These are phyloP conservation scores for Calonectria honghensis DNA, from an alignment of 2,329 filamentous ascomycete genomes.

Conservation along the genomic window DNA sequence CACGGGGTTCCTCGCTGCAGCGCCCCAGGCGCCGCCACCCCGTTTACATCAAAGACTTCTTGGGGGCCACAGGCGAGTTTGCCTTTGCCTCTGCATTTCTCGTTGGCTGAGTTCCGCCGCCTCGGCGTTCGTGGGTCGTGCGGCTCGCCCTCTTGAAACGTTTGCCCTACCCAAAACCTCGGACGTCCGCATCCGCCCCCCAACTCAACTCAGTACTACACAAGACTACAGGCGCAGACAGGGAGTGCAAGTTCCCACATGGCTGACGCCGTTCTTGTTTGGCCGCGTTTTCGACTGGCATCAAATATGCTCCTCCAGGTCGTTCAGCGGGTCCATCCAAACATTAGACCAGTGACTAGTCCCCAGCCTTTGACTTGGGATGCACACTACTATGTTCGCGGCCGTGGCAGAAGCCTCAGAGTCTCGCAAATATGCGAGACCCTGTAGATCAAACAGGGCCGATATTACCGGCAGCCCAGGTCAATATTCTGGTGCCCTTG, in stretches of 20 bases:
- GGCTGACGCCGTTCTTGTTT: background rate
- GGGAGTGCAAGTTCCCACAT: background rate
- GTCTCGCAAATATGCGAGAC: constrained; percentile 17
- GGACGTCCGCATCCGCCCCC: background rate
- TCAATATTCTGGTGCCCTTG: constrained; percentile 10
- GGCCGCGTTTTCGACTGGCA: background rate
- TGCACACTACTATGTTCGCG: background rate
- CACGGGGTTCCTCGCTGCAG: constrained; percentile 27
- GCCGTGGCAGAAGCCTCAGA: constrained; percentile 6
- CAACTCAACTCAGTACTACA: background rate
- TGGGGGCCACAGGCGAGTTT: constrained; percentile 5
- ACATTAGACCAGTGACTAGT: background rate
- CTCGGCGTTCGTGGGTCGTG: constrained; percentile 17
- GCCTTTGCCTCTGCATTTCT: constrained; percentile 17
- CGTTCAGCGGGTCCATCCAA: constrained; percentile 1
- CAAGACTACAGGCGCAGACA: background rate
- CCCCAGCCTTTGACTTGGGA: background rate
- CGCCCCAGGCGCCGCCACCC: constrained; percentile 32
- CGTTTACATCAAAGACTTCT: background rate
- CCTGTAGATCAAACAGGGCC: constrained; percentile 34
- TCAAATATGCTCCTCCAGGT: background rate
- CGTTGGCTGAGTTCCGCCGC: constrained; percentile 13
- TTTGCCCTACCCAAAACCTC: background rate
- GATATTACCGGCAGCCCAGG: background rate
- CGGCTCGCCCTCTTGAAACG: constrained; percentile 28